A percentile compares a stretch with the other conserved stretches of the same genome.
phyloP scores from a whole-genome alignment of 192 early-diverging fungal genomes.

The Dimargaris verticillata region DNA sequence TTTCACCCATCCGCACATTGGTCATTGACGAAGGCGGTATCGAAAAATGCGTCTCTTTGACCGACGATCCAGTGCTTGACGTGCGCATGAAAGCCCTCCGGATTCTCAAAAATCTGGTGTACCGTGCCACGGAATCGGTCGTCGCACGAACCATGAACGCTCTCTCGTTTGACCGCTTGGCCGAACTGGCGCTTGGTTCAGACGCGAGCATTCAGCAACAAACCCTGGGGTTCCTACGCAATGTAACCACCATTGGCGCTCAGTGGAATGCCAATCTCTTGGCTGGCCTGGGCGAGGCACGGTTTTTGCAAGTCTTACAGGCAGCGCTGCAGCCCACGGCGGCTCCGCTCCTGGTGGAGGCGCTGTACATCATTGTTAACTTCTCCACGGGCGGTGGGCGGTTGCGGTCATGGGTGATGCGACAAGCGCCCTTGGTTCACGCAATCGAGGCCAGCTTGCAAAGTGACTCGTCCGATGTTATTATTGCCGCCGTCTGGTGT shows the following conservation, averaged over 20 bases:
- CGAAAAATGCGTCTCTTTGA: conserved; percentile 44
- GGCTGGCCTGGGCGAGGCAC: neutral
- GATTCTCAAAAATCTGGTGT: neutral
- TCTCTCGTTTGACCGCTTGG: conserved; percentile 1
- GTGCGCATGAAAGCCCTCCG: conserved; percentile 1
- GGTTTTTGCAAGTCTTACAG: neutral
- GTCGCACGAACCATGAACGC: neutral
- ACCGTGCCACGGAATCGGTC: neutral
- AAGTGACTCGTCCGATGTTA: neutral
- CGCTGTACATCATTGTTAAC: conserved; percentile 5
- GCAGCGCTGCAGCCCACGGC: neutral
- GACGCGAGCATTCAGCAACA: neutral
- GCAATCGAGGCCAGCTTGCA: neutral
- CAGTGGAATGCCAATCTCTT: neutral
- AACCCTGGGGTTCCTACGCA: conserved; percentile 5
- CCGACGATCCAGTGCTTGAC: conserved; percentile 15
- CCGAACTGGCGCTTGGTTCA: neutral
- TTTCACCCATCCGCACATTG: conserved; percentile 58
- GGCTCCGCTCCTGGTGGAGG: neutral
- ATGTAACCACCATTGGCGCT: neutral
- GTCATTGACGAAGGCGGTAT: conserved; percentile 59
- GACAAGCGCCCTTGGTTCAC: neutral
- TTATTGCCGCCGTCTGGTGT: conserved; percentile 2
- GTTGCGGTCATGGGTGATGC: neutral
- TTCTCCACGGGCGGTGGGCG: neutral